Evolutionary conservation across 805 yeast species (phyloP), one percentile per base, ranked within the genome.

Genomic region (Pichia gijzeniarum): DNA sequence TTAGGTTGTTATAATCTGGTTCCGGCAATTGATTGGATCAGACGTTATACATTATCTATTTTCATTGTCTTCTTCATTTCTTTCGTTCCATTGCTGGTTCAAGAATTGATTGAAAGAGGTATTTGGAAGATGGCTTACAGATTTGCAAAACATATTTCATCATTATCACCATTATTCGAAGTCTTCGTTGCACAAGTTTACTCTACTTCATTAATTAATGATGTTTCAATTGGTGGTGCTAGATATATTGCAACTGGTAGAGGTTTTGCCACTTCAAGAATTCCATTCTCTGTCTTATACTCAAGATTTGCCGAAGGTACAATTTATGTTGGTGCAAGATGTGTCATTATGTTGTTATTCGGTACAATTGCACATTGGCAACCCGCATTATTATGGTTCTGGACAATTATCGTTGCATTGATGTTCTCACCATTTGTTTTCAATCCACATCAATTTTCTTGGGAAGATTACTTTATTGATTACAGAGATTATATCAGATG

Each of bases 401-500:
- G 98, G 97, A 83, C 93, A 48, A 84, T 95, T 17, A 72, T 89
- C 56, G 74, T 89, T 40, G 86, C 98, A 3, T 75, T 93, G 70
- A 76, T 88, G 70, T 79, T 88, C 56, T 83, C 98, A 40, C 99
- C 99, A 59, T 89, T 91, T 66, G 62, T 93, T 50, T 93, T 88
- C 79, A 93, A 93, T 70, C 99, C 99, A 40, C 97, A 91, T 70
- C 98, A 93, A 73, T 93, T 90, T 67, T 80, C 96, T 42, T 84
- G 95, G 90, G 85, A 82, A 63, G 97, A 90, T 69, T 91, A 85
- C 79, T 88, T 91, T 70, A 80, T 91, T 64, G 99, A 93, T 67
- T 93, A 93, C 77, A 80, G 96, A 67, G 95, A 88, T 62, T 93
- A 78, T 69, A 82, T 90, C 60, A 78, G 87, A 71, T 85, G 95